These are phyloP conservation scores for Zychaea mexicana DNA, from an alignment of 371 early-diverging fungal genomes.

Conservation along the genomic window DNA sequence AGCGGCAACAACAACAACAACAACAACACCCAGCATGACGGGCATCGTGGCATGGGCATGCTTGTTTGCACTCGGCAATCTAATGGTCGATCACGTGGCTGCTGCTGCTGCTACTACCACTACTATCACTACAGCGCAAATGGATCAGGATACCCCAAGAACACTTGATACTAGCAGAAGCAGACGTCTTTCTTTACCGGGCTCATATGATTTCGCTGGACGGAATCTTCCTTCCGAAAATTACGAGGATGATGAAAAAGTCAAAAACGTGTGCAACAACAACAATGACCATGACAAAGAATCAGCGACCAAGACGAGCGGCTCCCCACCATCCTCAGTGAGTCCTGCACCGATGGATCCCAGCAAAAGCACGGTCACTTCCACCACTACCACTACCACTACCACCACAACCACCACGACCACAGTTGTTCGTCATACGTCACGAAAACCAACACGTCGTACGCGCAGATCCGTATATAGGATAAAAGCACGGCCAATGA, in stretches of 20 bases:
- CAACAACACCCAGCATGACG: slow-evolving; percentile 11
- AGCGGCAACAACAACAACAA: background rate
- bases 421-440: background rate
- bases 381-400: background rate
- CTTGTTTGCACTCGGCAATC: slow-evolving; percentile 34
- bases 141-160: background rate
- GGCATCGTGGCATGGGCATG: slow-evolving; percentile 39
- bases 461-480: background rate
- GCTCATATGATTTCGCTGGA: background rate
- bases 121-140: background rate
- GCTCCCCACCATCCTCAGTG: background rate
- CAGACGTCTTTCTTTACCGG: background rate
- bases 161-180: background rate
- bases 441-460: background rate
- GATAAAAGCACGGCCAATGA: background rate
- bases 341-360: background rate
- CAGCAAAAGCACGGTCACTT: background rate
- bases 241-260: background rate
- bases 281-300: too few species aligned
- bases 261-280: background rate
- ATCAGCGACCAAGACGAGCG: too few species aligned
- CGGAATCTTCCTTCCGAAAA: background rate
- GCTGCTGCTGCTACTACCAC: background rate
- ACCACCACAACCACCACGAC: background rate
- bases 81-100: slow-evolving; percentile 29